Conservation (phyloP, 441 rosid genomes). For the Gossypium davidsonii region DNA sequence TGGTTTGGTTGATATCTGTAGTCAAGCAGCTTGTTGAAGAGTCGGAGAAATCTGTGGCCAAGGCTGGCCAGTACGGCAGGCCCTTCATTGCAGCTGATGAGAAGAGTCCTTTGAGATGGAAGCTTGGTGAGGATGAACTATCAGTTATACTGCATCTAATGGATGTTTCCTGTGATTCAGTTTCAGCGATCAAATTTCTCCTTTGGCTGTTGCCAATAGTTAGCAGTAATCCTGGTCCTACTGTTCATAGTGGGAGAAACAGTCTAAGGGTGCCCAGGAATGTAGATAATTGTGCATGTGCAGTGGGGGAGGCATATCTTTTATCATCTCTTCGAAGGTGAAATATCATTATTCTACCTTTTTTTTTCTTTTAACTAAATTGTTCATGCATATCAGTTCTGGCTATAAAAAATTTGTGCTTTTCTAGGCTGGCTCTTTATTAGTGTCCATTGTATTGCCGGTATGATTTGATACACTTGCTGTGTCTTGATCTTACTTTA, state of each 20-base stretch:
- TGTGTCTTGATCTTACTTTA: not conserved
- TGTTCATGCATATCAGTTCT: not conserved
- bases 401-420: not conserved
- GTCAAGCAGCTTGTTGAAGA: constrained; percentile 86
- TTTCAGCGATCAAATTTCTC: constrained; percentile 70
- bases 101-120: constrained; percentile 59
- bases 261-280: constrained; percentile 48
- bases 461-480: not conserved
- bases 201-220: constrained; percentile 90
- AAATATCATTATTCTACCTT: constrained; percentile 9
- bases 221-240: constrained; percentile 47
- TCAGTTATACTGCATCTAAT: constrained; percentile 64
- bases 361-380: not conserved
- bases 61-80: constrained; percentile 56
- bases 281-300: constrained; percentile 63
- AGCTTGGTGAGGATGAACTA: constrained; percentile 91
- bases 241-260: constrained; percentile 74
- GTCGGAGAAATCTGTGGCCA: constrained; percentile 53
- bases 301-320: constrained; percentile 80
- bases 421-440: not conserved
- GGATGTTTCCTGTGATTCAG: constrained; percentile 78
- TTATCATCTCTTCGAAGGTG: constrained; percentile 86
- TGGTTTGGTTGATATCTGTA: constrained; percentile 68
- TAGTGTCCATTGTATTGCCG: not conserved
- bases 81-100: constrained; percentile 61